Percentiles rank a stretch among this genome's conserved stretches.
These are phyloP conservation scores for Backusella luteola DNA, from an alignment of 192 early-diverging fungal species.

Conservation along the genomic window DNA sequence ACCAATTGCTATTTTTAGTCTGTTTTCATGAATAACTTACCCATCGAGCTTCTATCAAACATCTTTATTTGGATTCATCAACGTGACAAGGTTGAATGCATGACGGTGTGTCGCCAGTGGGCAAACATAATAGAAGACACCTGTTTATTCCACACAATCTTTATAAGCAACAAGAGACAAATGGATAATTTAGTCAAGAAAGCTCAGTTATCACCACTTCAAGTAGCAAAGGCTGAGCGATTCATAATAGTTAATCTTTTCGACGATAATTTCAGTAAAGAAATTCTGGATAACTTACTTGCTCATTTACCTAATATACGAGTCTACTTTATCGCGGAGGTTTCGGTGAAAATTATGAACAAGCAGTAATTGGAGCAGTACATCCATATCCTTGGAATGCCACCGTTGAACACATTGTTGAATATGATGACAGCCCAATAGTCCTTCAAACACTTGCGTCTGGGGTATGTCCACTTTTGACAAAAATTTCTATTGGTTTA, in stretches of 20 bases:
- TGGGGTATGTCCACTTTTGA: background rate
- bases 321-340: background rate
- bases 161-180: background rate
- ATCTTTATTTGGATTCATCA: background rate
- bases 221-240: background rate
- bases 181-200: background rate
- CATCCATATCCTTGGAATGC: background rate
- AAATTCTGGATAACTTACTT: background rate
- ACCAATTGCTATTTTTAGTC: background rate
- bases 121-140: background rate
- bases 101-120: background rate
- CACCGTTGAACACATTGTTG: background rate
- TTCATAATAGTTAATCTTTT: background rate
- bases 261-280: background rate
- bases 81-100: background rate
- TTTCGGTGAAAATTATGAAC: background rate
- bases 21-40: background rate
- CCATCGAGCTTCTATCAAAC: background rate
- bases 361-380: background rate
- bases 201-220: background rate
- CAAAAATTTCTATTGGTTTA: background rate
- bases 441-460: background rate
- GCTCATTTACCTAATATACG: background rate
- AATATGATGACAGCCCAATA: background rate
- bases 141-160: background rate